A percentile compares a stretch with the other conserved stretches of the same genome.
Evolutionary conservation across 106 monocot species (phyloP).

Genomic region (Iris macrosiphon): DNA sequence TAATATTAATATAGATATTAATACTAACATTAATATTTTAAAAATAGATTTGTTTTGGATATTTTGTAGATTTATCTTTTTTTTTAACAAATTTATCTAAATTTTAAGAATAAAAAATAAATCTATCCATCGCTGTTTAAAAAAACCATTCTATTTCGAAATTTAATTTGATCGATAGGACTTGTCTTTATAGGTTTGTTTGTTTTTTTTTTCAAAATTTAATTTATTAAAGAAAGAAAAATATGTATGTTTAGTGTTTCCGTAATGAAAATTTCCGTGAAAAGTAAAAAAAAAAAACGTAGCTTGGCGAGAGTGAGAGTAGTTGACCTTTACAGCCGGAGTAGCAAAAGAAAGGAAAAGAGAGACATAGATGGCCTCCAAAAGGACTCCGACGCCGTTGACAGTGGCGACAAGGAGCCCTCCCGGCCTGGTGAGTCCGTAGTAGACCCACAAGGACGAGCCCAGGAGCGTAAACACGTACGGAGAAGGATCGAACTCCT

Average conservation of each 20-base stretch:
- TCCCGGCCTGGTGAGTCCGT: slow-evolving; percentile 37
- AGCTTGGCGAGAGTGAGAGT: neutral
- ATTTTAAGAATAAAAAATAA: too few species aligned
- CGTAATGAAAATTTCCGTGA: neutral
- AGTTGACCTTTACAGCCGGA: slow-evolving; percentile 16
- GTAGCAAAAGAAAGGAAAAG: slow-evolving; percentile 33
- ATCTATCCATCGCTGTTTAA: too few species aligned
- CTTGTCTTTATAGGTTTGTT: neutral
- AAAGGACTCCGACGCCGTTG: slow-evolving; percentile 23
- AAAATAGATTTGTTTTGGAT: too few species aligned
- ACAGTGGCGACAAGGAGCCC: slow-evolving; percentile 40
- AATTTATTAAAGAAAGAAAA: neutral
- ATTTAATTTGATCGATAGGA: neutral
- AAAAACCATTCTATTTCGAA: too few species aligned
- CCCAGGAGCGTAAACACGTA: slow-evolving; percentile 43
- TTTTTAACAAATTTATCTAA: too few species aligned
- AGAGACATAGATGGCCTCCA: slow-evolving; percentile 38
- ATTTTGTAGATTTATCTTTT: too few species aligned
- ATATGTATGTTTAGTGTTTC: neutral
- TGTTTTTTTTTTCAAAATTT: neutral
- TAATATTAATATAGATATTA: too few species aligned
- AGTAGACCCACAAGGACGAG: slow-evolving; percentile 51
- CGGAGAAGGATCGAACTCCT: slow-evolving; percentile 35
- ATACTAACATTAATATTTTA: too few species aligned
- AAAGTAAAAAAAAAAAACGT: neutral